Base-by-base conservation (phyloP, 139 green algal genomes). In the Mychonastes homosphaera region DNA sequence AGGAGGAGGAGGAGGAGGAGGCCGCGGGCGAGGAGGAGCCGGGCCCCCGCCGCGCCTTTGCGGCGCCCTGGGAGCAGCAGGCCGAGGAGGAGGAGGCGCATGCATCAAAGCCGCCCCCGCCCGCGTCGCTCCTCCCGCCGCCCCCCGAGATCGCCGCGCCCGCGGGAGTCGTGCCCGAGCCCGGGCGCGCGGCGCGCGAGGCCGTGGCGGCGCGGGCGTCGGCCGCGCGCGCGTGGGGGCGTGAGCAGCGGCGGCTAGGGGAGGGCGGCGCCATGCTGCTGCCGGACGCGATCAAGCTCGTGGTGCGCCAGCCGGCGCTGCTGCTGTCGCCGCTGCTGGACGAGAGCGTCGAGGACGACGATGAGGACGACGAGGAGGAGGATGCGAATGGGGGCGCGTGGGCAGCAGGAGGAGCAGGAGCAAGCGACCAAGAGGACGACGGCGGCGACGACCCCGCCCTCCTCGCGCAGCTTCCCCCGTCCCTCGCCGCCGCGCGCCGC, bases 301-400 rank as follows among this genome's bases (percentile, higher is more conserved):
- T 75, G 23, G 75, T 80, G 49, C 38, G 61, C 23, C 79, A 84
- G 53, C 80, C 80, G 2, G 43, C 47, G 12, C 75, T 87, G 53
- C 75, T 87, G 50, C 57, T 84, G 32, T 66, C n/a, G n/a, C n/a
- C n/a, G n/a, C n/a, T 65, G 33, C 35, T 58, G 47, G 45, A 52
- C n/a, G 58, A 56, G 24, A 40, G 19, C 5, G 41, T 48, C 19
- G 23, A n/a, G 41, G 41, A 48, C 8, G 41, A 48, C 41, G 19
- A 28, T n/a, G 41, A 48, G 8, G 7, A 18, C 6, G 19, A 28
- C 8, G 24, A 15, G 41, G 41, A 48, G 41, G 19, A 38, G 48
- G 56, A 70, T 2, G 61, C 33, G n/a, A n/a, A n/a, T n/a, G n/a
- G n/a, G n/a, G n/a, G n/a, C n/a, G n/a, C n/a, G n/a, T n/a, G n/a